Percentiles rank a stretch among this genome's conserved stretches.
Evolutionary conservation across 2,329 filamentous ascomycete genomes (phyloP).

Genomic region (Ceratocystis eucalypticola): DNA sequence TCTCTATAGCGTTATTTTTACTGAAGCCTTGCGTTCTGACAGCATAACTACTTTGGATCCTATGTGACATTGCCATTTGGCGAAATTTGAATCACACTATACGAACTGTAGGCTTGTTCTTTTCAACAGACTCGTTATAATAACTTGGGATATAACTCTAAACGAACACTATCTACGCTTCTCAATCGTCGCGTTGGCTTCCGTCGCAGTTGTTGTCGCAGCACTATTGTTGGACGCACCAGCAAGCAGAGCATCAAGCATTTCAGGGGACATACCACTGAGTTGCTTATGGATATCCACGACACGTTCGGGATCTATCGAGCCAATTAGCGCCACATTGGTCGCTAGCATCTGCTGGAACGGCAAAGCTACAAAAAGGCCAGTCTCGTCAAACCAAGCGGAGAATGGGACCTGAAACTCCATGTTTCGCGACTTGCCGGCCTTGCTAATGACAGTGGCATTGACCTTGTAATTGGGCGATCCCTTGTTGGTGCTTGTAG

Average conservation of each 20-base stretch:
- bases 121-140: neutral
- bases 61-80: no score
- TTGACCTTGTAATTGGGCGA: constrained; percentile 67
- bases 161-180: neutral
- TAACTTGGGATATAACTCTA: neutral
- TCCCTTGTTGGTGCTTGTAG: constrained; percentile 62
- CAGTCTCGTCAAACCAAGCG: constrained; percentile 61
- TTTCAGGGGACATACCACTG: constrained; percentile 31
- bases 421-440: constrained; percentile 31
- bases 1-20: neutral
- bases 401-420: constrained; percentile 53
- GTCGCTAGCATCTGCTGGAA: constrained; percentile 67
- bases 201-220: constrained; percentile 22
- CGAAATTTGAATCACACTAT: no score
- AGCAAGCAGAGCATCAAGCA: constrained; percentile 37
- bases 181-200: constrained; percentile 12
- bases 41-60: neutral
- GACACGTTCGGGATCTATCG: constrained; percentile 49
- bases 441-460: constrained; percentile 40
- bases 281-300: constrained; percentile 27
- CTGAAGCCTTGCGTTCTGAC: neutral
- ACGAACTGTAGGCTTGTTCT: neutral
- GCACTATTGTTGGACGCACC: constrained; percentile 22
- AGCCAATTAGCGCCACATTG: constrained; percentile 51
- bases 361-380: constrained; percentile 58